Conservation (phyloP, 495 filamentous ascomycete genomes). For the Neurospora hispaniola region DNA sequence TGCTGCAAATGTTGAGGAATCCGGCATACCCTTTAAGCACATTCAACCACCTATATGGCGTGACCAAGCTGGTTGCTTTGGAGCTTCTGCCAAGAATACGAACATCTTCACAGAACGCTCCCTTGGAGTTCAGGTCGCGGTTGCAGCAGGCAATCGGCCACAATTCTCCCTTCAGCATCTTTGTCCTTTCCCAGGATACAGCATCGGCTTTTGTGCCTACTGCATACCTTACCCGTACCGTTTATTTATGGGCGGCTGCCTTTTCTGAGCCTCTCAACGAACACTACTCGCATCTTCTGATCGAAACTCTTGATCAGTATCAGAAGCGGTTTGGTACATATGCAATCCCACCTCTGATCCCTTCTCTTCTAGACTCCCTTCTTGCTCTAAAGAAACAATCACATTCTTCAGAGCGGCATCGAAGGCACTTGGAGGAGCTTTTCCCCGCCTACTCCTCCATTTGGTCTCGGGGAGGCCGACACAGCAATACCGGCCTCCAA, state of each 20-base stretch:
- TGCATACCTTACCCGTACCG: slow-evolving; percentile 11
- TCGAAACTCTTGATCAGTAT: slow-evolving; percentile 15
- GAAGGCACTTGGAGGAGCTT: neutral
- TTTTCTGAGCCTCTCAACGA: slow-evolving; percentile 5
- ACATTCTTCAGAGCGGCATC: neutral
- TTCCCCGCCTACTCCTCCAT: slow-evolving; percentile 1
- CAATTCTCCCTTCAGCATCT: slow-evolving; percentile 9
- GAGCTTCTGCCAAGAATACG: slow-evolving; percentile 1
- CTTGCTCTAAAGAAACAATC: slow-evolving; percentile 1
- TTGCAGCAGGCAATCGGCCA: slow-evolving; percentile 8
- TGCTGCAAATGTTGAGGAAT: slow-evolving; percentile 31
- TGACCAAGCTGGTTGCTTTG: slow-evolving; percentile 7
- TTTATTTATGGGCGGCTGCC: slow-evolving; percentile 13
- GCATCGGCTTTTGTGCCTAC: slow-evolving; percentile 13
- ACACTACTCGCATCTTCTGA: neutral
- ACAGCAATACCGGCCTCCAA: neutral
- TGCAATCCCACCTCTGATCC: slow-evolving; percentile 13
- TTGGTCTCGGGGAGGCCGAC: neutral
- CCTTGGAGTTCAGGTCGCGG: neutral
- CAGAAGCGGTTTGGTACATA: slow-evolving; percentile 9
- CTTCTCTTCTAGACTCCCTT: slow-evolving; percentile 7
- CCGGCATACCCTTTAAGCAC: slow-evolving; percentile 50
- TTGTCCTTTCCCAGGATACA: slow-evolving; percentile 1
- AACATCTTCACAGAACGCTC: neutral
- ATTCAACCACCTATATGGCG: slow-evolving; percentile 45